Percentiles rank a stretch among this genome's conserved stretches.
Evolutionary conservation across 225 moss, liverwort and hornwort species (phyloP).

Genomic region (Physcomitrellopsis africana): DNA sequence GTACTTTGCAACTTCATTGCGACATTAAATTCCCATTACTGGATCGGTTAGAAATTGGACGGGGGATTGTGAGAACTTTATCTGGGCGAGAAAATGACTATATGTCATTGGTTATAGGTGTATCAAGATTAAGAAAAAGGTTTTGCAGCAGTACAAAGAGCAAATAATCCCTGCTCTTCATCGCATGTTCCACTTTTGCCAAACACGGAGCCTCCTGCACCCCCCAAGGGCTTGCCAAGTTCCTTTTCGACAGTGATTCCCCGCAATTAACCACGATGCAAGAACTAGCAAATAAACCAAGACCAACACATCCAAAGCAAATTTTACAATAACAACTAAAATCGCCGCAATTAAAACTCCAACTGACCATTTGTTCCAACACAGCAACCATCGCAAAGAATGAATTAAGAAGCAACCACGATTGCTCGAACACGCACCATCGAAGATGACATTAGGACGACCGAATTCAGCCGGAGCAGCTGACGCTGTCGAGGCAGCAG

Average conservation of each 20-base stretch:
- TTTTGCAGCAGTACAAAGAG: slow-evolving; percentile 65
- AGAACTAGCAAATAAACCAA: background rate
- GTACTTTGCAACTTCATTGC: background rate
- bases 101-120: slow-evolving; percentile 22
- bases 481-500: slow-evolving; percentile 42
- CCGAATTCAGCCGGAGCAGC: slow-evolving; percentile 53
- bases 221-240: slow-evolving; percentile 47
- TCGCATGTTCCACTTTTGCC: slow-evolving; percentile 58
- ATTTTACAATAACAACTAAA: background rate
- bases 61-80: slow-evolving; percentile 34
- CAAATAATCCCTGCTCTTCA: slow-evolving; percentile 60
- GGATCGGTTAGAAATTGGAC: slow-evolving; percentile 17
- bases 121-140: slow-evolving; percentile 34
- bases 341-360: background rate
- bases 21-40: slow-evolving; percentile 14
- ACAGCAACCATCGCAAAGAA: background rate
- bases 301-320: background rate
- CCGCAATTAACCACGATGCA: slow-evolving; percentile 39
- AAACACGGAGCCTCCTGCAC: slow-evolving; percentile 54
- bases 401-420: background rate
- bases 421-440: slow-evolving; percentile 50
- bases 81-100: slow-evolving; percentile 30
- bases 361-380: background rate
- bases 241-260: slow-evolving; percentile 35
- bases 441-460: slow-evolving; percentile 82